These are phyloP conservation scores for Pythium oligandrum DNA, from an alignment of 352 stramenopile species.

Conservation along the genomic window DNA sequence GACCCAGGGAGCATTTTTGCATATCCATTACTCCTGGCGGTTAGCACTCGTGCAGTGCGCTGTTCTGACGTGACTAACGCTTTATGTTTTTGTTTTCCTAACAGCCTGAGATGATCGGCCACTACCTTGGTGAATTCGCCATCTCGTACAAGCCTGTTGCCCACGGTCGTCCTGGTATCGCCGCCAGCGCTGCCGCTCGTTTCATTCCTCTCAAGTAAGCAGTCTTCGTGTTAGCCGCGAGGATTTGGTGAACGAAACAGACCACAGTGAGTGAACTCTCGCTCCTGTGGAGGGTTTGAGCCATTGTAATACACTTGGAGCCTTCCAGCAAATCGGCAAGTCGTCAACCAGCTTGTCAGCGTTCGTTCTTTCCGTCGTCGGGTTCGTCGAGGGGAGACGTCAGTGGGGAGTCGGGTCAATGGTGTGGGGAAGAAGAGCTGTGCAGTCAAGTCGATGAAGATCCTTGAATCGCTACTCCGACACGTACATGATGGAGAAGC, in stretches of 20 bases:
- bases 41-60: conserved; percentile 18
- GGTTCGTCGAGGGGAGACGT: too few species aligned
- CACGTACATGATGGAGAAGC: conserved; percentile 11
- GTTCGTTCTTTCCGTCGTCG: too few species aligned
- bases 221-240: background rate
- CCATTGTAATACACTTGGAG: conserved; percentile 79
- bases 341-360: too few species aligned
- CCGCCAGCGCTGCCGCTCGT: conserved; percentile 94
- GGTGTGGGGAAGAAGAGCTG: too few species aligned
- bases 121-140: conserved; percentile 99
- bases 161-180: conserved; percentile 98
- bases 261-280: conserved; percentile 15
- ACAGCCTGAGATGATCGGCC: conserved; percentile 98
- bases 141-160: conserved; percentile 98
- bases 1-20: conserved; percentile 67
- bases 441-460: conserved; percentile 15
- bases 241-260: background rate
- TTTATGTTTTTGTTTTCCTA: conserved; percentile 5
- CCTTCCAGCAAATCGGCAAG: conserved; percentile 9
- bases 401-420: too few species aligned
- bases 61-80: conserved; percentile 11
- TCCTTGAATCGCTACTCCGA: conserved; percentile 11
- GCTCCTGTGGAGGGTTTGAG: conserved; percentile 40
- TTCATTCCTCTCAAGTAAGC: conserved; percentile 99
- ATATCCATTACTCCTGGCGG: conserved; percentile 12